These are phyloP conservation scores for Geotrichum phurueaensis DNA, from an alignment of 1,139 yeast genomes.

Conservation along the genomic window DNA sequence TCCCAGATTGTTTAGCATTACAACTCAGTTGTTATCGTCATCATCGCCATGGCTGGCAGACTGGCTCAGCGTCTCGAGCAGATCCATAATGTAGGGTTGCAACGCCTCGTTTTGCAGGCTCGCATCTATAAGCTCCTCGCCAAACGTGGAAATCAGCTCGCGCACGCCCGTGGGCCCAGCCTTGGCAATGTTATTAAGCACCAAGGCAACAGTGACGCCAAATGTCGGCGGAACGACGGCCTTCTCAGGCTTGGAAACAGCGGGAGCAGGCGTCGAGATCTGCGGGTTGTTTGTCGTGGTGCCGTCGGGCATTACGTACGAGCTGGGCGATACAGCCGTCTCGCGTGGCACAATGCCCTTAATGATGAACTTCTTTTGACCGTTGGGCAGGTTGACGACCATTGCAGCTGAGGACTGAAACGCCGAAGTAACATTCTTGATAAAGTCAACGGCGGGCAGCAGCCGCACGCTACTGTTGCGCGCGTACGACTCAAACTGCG, in stretches of 20 bases:
- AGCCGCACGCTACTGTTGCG: conserved; percentile 46
- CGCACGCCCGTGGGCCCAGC: conserved; percentile 27
- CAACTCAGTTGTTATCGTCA: not conserved
- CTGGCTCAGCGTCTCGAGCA: conserved; percentile 18
- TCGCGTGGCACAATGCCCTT: conserved; percentile 75
- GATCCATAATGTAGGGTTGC: conserved; percentile 24
- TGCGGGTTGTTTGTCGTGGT: not conserved
- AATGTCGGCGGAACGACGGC: conserved; percentile 29
- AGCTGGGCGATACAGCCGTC: not conserved
- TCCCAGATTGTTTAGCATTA: not conserved
- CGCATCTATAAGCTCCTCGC: conserved; percentile 25
- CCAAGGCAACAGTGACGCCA: conserved; percentile 35
- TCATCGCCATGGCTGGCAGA: not conserved
- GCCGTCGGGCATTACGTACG: not conserved
- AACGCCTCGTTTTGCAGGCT: conserved; percentile 26
- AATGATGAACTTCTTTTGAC: conserved; percentile 76
- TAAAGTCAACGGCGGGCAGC: conserved; percentile 92
- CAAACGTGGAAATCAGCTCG: not conserved
- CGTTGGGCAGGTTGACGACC: conserved; percentile 59
- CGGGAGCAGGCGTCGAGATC: not conserved
- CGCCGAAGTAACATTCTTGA: conserved; percentile 86
- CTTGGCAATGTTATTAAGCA: conserved; percentile 36
- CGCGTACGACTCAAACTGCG: conserved; percentile 59
- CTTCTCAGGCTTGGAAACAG: not conserved
- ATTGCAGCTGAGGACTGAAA: conserved; percentile 90